A percentile compares a stretch with the other conserved stretches of the same genome.
Conservation (phyloP, 2,329 filamentous ascomycete species). For the Apiospora arundinis region DNA sequence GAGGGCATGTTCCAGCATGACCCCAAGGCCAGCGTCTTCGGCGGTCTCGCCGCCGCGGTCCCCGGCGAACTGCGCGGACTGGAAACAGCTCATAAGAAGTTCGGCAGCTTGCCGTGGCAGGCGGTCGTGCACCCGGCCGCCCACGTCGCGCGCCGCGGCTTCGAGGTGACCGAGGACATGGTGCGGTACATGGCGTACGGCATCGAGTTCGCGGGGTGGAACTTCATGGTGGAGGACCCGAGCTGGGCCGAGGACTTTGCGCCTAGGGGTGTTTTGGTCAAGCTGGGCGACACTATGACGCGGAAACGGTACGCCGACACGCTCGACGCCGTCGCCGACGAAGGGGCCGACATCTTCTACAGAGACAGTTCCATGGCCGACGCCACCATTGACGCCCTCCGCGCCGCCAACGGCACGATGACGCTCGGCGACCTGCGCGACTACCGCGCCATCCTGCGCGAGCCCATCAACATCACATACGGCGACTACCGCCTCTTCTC, state of each 20-base stretch:
- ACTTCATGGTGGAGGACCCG: conserved; percentile 78
- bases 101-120: conserved; percentile 74
- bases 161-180: conserved; percentile 76
- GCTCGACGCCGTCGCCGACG: conserved; percentile 75
- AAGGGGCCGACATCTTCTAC: conserved; percentile 79
- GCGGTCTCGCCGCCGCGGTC: conserved; percentile 75
- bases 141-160: conserved; percentile 75
- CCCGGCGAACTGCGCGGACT: conserved; percentile 81
- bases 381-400: conserved; percentile 73
- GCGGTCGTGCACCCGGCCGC: conserved; percentile 77
- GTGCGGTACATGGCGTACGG: conserved; percentile 72
- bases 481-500: conserved; percentile 73
- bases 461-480: conserved; percentile 68
- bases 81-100: conserved; percentile 76
- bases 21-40: conserved; percentile 67
- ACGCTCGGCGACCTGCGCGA: conserved; percentile 46
- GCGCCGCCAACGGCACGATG: conserved; percentile 80
- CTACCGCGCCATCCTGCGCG: conserved; percentile 72
- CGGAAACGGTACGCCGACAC: conserved; percentile 79
- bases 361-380: conserved; percentile 70
- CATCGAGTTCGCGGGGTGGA: conserved; percentile 37
- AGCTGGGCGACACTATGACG: conserved; percentile 78
- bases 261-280: conserved; percentile 75
- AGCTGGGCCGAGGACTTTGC: conserved; percentile 90
- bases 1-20: conserved; percentile 87